Conservation (phyloP, 805 yeast genomes). For the Candida takata region DNA sequence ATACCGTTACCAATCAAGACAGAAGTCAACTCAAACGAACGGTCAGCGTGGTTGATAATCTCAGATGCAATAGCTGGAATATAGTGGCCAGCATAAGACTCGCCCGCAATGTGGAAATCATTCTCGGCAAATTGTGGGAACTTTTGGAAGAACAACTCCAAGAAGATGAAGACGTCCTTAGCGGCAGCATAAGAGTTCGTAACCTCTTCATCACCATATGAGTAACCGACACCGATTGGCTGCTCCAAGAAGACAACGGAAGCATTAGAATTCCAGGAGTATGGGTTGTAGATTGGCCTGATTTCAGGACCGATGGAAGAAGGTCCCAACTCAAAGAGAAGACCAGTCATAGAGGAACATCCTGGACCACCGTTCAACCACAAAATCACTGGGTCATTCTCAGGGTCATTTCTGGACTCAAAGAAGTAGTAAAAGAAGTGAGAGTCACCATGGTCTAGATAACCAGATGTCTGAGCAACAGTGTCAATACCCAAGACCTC, state of each 20-base stretch:
- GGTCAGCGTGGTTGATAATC: constrained; percentile 37
- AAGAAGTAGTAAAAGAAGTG: constrained; percentile 88
- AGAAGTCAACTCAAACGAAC: constrained; percentile 62
- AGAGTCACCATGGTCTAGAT: constrained; percentile 67
- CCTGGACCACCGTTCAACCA: constrained; percentile 98
- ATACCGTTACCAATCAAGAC: constrained; percentile 90
- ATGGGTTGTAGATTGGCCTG: constrained; percentile 70
- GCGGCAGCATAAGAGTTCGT: constrained; percentile 77
- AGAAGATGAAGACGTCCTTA: constrained; percentile 77
- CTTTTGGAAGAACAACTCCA: constrained; percentile 74
- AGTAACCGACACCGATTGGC: constrained; percentile 90
- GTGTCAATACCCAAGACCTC: constrained; percentile 63
- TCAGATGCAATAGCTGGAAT: constrained; percentile 64
- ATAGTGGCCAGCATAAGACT: constrained; percentile 80
- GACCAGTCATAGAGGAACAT: constrained; percentile 85
- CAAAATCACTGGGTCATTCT: constrained; percentile 73
- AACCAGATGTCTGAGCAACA: constrained; percentile 78
- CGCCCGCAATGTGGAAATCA: constrained; percentile 76
- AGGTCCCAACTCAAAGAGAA: constrained; percentile 90
- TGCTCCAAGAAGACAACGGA: constrained; percentile 88
- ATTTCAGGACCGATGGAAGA: constrained; percentile 58
- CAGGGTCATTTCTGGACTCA: constrained; percentile 85
- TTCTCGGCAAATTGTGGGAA: constrained; percentile 62
- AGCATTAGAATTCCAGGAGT: constrained; percentile 90
- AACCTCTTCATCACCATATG: constrained; percentile 61